A percentile compares a stretch with the other conserved stretches of the same genome.
Evolutionary conservation across 2,329 filamentous ascomycete species (phyloP).

Genomic region (Sordariomycetes sp.): DNA sequence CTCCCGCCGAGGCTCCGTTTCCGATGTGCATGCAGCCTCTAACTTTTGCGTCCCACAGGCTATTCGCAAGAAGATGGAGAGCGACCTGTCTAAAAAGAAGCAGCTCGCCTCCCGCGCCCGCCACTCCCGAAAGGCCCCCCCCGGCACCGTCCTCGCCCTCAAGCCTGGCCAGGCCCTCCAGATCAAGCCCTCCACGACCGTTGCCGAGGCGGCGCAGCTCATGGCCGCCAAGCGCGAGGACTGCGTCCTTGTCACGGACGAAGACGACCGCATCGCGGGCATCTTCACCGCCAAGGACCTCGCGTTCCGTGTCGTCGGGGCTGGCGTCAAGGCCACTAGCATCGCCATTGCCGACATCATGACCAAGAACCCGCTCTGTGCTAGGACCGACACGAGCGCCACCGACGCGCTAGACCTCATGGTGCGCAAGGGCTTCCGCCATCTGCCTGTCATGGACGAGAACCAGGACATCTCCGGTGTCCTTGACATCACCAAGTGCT

Average conservation of each 20-base stretch:
- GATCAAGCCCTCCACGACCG: slow-evolving; percentile 89
- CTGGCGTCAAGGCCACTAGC: slow-evolving; percentile 75
- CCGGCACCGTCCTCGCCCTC: slow-evolving; percentile 87
- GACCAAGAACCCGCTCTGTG: slow-evolving; percentile 98
- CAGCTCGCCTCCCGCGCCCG: slow-evolving; percentile 64
- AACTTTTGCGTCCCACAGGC: slow-evolving; percentile 40
- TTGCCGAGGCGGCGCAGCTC: slow-evolving; percentile 90
- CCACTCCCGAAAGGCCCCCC: slow-evolving; percentile 83
- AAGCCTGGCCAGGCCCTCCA: slow-evolving; percentile 93
- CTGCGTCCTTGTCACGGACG: slow-evolving; percentile 93
- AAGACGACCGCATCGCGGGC: slow-evolving; percentile 93
- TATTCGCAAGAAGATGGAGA: slow-evolving; percentile 93
- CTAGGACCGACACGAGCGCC: slow-evolving; percentile 92
- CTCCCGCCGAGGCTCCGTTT: background rate
- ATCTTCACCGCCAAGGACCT: slow-evolving; percentile 99
- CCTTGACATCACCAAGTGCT: slow-evolving; percentile 97
- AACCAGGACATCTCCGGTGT: slow-evolving; percentile 99
- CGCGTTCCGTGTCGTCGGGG: slow-evolving; percentile 89
- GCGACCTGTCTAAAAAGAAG: slow-evolving; percentile 96
- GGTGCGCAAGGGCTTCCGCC: slow-evolving; percentile 95
- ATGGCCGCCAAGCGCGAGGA: slow-evolving; percentile 99
- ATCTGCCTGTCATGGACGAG: slow-evolving; percentile 98
- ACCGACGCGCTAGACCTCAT: slow-evolving; percentile 96
- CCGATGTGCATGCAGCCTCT: background rate
- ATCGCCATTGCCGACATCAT: slow-evolving; percentile 97